These are phyloP conservation scores for Acorus gramineus DNA, from an alignment of 106 monocot genomes.

Conservation along the genomic window DNA sequence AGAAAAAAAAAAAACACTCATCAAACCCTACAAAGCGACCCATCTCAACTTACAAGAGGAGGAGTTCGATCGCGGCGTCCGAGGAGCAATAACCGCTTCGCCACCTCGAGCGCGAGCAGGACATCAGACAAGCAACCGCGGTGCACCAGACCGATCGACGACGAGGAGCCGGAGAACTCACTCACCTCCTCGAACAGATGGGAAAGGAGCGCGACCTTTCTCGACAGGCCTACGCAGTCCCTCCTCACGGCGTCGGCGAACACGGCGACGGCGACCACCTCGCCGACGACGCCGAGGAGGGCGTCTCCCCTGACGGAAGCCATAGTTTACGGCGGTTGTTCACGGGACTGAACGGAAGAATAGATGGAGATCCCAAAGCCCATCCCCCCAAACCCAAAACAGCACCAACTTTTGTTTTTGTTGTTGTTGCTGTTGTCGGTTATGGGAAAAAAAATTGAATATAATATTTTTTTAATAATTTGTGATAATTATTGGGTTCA, in stretches of 20 bases:
- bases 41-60: constrained; percentile 7
- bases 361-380: too few species aligned
- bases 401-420: too few species aligned
- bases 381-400: too few species aligned
- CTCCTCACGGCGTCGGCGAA: constrained; percentile 5
- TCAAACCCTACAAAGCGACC: background rate
- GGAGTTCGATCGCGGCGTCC: constrained; percentile 1
- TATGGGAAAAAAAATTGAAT: too few species aligned
- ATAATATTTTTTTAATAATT: too few species aligned
- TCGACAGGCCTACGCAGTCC: constrained; percentile 40
- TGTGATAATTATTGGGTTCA: too few species aligned
- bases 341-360: too few species aligned
- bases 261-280: constrained; percentile 11
- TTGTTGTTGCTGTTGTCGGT: too few species aligned
- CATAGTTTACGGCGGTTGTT: too few species aligned
- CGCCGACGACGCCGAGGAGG: constrained; percentile 3
- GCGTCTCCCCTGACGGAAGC: background rate
- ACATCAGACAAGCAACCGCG: constrained; percentile 28
- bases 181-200: constrained; percentile 63
- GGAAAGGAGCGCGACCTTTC: constrained; percentile 59
- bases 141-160: constrained; percentile 6
- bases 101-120: constrained; percentile 35
- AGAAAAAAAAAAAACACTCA: background rate
- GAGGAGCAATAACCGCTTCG: constrained; percentile 37
- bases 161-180: constrained; percentile 16